phyloP scores from a whole-genome alignment of 768 basidiomycete species.

The Boletus rubroflammeus region DNA sequence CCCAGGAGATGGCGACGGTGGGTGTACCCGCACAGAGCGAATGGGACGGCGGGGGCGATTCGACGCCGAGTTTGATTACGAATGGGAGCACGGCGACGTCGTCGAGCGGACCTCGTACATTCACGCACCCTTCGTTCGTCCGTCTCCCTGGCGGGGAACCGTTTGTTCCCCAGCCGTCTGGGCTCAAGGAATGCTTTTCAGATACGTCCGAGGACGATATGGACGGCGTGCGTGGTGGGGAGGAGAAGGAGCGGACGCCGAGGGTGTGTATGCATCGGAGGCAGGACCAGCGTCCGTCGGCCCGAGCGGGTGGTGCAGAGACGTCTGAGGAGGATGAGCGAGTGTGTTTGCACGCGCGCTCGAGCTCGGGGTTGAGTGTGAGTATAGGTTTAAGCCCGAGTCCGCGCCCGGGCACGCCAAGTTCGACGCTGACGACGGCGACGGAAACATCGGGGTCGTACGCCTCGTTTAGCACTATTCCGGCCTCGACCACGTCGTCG shows the following conservation, averaged over 20 bases:
- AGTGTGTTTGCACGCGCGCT: background rate
- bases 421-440: slow-evolving; percentile 19
- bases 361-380: background rate
- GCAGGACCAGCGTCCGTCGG: slow-evolving; percentile 8
- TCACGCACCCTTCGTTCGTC: background rate
- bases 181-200: slow-evolving; percentile 18
- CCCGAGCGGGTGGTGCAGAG: background rate
- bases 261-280: slow-evolving; percentile 1
- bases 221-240: background rate
- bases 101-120: slow-evolving; percentile 12
- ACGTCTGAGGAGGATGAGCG: slow-evolving; percentile 8
- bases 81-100: slow-evolving; percentile 15
- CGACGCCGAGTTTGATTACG: slow-evolving; percentile 26
- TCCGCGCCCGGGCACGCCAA: slow-evolving; percentile 19
- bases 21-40: background rate
- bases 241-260: background rate
- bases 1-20: slow-evolving; percentile 6
- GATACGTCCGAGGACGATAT: slow-evolving; percentile 15
- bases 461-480: slow-evolving; percentile 19
- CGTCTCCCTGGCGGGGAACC: slow-evolving; percentile 3
- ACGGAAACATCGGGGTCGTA: slow-evolving; percentile 24
- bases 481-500: slow-evolving; percentile 16
- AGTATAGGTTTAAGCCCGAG: background rate
- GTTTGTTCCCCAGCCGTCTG: slow-evolving; percentile 16
- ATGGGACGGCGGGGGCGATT: background rate